phyloP scores from a whole-genome alignment of 2,329 filamentous ascomycete species.

The Verticillium albo-atrum region DNA sequence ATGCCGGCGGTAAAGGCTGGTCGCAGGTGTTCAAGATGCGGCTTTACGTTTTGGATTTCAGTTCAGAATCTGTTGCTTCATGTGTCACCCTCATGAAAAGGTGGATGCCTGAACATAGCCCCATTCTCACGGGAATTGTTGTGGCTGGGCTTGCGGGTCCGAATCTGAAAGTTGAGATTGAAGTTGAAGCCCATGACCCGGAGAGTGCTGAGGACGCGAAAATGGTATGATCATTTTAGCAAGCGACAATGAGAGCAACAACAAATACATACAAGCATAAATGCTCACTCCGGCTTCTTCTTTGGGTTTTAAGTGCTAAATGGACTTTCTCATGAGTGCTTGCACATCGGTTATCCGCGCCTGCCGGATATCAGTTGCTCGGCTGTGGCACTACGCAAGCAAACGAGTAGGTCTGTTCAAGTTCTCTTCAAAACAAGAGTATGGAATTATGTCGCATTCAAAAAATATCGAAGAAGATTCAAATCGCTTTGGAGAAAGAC shows the following conservation, averaged over 20 bases:
- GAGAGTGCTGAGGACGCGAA: neutral
- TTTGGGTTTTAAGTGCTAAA: too few relatives aligned
- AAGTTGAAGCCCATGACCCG: constrained; percentile 28
- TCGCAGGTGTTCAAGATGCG: constrained; percentile 36
- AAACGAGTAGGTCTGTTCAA: too few relatives aligned
- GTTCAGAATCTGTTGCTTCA: constrained; percentile 25
- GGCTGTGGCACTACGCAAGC: too few relatives aligned
- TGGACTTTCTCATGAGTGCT: too few relatives aligned
- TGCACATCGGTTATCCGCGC: too few relatives aligned
- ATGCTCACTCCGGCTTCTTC: too few relatives aligned
- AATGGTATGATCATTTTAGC: neutral
- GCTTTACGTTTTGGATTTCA: constrained; percentile 29
- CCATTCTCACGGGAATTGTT: constrained; percentile 37
- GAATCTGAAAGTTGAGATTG: constrained; percentile 42
- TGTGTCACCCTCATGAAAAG: constrained; percentile 29
- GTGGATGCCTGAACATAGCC: constrained; percentile 35
- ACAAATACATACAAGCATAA: too few relatives aligned
- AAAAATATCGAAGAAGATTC: too few relatives aligned
- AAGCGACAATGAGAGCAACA: too few relatives aligned
- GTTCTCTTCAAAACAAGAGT: too few relatives aligned
- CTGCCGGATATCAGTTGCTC: too few relatives aligned
- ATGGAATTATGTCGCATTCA: too few relatives aligned
- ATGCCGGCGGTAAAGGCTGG: constrained; percentile 44
- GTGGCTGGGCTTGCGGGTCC: constrained; percentile 31
- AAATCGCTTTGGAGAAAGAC: neutral